These are phyloP conservation scores for Pleomassaria siparia DNA, from an alignment of 2,329 filamentous ascomycete genomes.

Conservation along the genomic window DNA sequence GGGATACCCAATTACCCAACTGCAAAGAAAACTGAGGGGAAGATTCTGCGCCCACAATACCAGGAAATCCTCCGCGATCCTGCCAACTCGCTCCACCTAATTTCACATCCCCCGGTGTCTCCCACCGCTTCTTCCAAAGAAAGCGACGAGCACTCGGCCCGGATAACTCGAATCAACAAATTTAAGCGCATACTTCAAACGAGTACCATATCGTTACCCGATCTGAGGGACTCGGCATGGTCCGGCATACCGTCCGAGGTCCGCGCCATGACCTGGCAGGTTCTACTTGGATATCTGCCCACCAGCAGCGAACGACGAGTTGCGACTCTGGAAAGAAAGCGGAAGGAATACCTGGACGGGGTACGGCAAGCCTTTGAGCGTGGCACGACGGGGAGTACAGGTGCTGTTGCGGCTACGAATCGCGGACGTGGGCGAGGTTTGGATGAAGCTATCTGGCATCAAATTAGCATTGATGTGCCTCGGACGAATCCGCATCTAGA, in stretches of 20 bases:
- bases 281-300: constrained; percentile 90
- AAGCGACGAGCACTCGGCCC: constrained; percentile 79
- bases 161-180: constrained; percentile 94
- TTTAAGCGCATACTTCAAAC: constrained; percentile 96
- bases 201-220: constrained; percentile 81
- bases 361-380: constrained; percentile 69
- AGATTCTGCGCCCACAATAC: constrained; percentile 95
- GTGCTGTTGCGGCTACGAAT: constrained; percentile 52
- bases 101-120: constrained; percentile 78
- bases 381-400: constrained; percentile 46
- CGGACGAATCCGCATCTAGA: constrained; percentile 95
- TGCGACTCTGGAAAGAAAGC: constrained; percentile 85
- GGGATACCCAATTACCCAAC: constrained; percentile 81
- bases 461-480: constrained; percentile 97
- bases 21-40: constrained; percentile 86
- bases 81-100: constrained; percentile 91
- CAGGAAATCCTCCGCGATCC: constrained; percentile 88
- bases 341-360: constrained; percentile 94
- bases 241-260: constrained; percentile 93
- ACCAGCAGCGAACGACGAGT: constrained; percentile 95
- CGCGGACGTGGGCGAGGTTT: constrained; percentile 73
- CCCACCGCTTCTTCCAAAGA: constrained; percentile 78
- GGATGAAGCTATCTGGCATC: constrained; percentile 98
- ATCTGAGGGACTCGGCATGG: constrained; percentile 86
- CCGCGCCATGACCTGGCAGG: constrained; percentile 97